Base-by-base conservation (phyloP, 192 early-diverging fungal genomes). In the Backusella luteola region DNA sequence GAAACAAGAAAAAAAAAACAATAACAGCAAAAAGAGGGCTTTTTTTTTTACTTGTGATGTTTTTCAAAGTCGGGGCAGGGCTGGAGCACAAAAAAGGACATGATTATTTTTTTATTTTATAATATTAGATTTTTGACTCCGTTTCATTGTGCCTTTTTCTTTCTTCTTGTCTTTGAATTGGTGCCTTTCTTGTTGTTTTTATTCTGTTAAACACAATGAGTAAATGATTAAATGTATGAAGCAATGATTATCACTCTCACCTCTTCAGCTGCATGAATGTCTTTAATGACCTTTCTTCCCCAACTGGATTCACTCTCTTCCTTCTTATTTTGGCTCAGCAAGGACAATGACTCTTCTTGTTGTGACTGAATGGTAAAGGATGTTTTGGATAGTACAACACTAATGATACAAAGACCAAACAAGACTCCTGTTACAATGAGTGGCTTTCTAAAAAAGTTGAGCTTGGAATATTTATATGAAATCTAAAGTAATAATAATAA, bases 361-460 rank as follows among this genome's bases (percentile, higher is more conserved):
- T 83, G 75, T 14, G 6, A 12, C 8, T 71, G 46, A 74, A 93
- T 88, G 6, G 79, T 86, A 35, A 90, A 85, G 46, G 90, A 81
- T 73, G 93, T 34, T 71, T 87, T 88, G 23, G 88, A 89, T 34
- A 87, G 70, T 21, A 83, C 11, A 23, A 89, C 89, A 7, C 87
- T 87, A 66, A 89, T 46, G 11, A 80, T 77, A 86, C 91, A 91
- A 56, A 91, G 11, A 2, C 29, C 74, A 71, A 93, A 82, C 52
- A 93, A 41, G 38, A 80, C 77, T 0, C 66, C 49, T 6, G 86
- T 85, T 26, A 89, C 83, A 4, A 81, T 87, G 29, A 89, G 42
- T 23, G 93, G 93, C 76, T 95, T 95, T 73, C 84, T 84, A 72
- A 91, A 80, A 38, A 90, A 81, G 34, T 83, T 73, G 17, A 69